A percentile compares a stretch with the other conserved stretches of the same genome.
Conservation (phyloP, 352 stramenopile species). For the Phytophthora podocarpi region DNA sequence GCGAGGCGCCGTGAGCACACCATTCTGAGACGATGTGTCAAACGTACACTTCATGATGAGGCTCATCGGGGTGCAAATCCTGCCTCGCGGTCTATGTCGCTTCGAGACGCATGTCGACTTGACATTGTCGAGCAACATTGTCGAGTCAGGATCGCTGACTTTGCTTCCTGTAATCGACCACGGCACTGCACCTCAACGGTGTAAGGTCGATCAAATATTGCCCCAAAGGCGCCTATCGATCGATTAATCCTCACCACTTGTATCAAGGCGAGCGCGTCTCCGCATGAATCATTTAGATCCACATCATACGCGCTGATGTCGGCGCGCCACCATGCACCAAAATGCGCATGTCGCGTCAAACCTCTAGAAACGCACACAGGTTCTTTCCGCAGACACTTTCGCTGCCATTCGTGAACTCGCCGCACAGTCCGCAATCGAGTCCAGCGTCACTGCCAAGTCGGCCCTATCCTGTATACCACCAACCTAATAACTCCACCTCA, state of each 20-base stretch:
- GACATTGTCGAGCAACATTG: too few species aligned
- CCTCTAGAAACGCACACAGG: conserved; percentile 24
- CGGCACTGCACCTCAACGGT: too few species aligned
- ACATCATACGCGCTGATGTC: conserved; percentile 2
- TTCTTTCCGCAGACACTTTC: too few species aligned
- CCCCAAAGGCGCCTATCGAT: too few species aligned
- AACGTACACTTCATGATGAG: too few species aligned
- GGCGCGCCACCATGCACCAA: conserved; percentile 17
- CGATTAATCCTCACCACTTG: too few species aligned
- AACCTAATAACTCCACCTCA: neutral
- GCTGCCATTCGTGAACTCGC: conserved; percentile 31
- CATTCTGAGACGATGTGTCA: neutral
- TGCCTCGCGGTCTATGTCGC: conserved; percentile 8
- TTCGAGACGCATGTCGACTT: too few species aligned
- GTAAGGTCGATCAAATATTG: too few species aligned
- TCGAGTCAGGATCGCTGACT: neutral
- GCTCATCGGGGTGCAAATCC: conserved; percentile 13
- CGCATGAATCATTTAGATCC: too few species aligned
- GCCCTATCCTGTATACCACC: too few species aligned
- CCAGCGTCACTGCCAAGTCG: conserved; percentile 12
- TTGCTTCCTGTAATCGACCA: too few species aligned
- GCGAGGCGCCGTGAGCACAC: too few species aligned
- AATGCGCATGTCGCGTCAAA: conserved; percentile 19
- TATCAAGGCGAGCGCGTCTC: neutral
- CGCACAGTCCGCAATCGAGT: conserved; percentile 15